Evolutionary conservation across 257 asterid genomes (phyloP), one percentile per base, ranked within the genome.

Genomic region (Solanum peruvianum): DNA sequence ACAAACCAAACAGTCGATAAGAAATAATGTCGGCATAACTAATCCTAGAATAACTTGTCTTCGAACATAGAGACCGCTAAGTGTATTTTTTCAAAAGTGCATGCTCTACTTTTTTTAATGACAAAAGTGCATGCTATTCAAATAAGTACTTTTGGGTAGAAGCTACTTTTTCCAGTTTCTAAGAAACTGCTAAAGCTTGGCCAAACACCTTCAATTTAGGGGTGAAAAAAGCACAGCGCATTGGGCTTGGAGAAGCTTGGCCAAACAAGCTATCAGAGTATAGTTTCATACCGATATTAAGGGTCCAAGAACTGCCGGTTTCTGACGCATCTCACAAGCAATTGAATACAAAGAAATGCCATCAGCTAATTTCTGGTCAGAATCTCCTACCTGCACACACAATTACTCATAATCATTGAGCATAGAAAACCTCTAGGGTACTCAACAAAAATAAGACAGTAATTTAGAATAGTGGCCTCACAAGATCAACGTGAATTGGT

Each of bases 311-410:
- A 97, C 92, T 71, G 97, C 98, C 31, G 96, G 91, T 88, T 91
- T 97, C 92, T 93, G 93, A 60, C 92, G 90, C 90, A 37, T 86
- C 75, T 95, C 98, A 29, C 98, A 86, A 35, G 93, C 88, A 84
- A 97, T 89, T 1, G 96, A 82, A 90, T 91, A 93, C 89, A 97
- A 86, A 86, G 98, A 88, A 87, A 97, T 97, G 78, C 98, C 99
- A 86, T 96, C 98, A 37, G 98, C 95, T 87, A 95, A 89, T 88
- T 95, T 97, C 93, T 95, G 98, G 89, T 94, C 94, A 84, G 98
- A 94, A 25, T 97, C 96, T 86, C 99, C 99, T 12, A 97, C 99
- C 99, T 97, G 92, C 91, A 93, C 31, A 31, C 45, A 78, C 82
- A 83, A 88, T 88, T 11, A 88, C 27, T 33, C 86, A 66, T n/a